Conservation (phyloP, 345 rosid species). For the Psidium friedrichsthalianum region DNA sequence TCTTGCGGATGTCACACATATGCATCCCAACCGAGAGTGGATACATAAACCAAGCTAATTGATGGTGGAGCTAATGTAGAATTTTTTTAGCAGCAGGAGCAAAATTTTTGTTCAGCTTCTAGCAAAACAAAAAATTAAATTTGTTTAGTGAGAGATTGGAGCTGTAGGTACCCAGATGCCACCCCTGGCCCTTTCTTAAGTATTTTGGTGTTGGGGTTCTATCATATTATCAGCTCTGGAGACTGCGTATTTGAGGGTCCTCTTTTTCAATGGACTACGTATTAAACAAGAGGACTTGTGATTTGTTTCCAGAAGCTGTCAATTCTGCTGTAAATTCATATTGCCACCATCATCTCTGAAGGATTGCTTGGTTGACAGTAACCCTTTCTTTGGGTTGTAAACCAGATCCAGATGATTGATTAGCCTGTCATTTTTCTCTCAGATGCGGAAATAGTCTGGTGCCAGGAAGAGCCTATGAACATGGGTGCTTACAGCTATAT, state of each 20-base stretch:
- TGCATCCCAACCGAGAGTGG: neutral
- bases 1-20: neutral
- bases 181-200: neutral
- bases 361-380: neutral
- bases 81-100: neutral
- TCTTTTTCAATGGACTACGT: neutral
- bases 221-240: neutral
- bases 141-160: neutral
- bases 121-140: neutral
- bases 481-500: constrained; percentile 15
- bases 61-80: neutral
- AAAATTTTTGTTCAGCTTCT: neutral
- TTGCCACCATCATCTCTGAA: neutral
- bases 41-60: neutral
- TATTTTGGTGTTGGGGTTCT: neutral
- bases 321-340: neutral
- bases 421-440: neutral
- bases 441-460: constrained; percentile 15
- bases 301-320: neutral
- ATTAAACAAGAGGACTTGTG: neutral
- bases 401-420: neutral
- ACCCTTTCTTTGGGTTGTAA: neutral
- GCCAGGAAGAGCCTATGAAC: constrained; percentile 13
- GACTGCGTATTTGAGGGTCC: neutral
- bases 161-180: neutral